A percentile compares a stretch with the other conserved stretches of the same genome.
Evolutionary conservation across 225 moss, liverwort and hornwort genomes (phyloP).

Genomic region (Marchantia polymorpha): DNA sequence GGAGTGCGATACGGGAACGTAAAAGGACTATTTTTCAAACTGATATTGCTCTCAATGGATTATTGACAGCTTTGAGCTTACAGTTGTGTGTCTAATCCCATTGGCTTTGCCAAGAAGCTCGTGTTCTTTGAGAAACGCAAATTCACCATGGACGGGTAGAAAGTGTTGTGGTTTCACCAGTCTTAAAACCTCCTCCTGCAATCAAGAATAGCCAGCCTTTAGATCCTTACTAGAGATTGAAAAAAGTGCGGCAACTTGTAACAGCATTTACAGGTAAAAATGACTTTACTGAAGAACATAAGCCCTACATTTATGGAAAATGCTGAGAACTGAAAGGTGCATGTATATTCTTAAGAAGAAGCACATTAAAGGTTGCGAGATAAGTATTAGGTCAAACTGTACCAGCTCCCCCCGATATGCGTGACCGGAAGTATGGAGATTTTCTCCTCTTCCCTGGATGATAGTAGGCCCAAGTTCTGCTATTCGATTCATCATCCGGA

Average conservation of each 20-base stretch:
- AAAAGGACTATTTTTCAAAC: no score
- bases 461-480: conserved; percentile 89
- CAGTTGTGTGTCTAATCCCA: conserved; percentile 88
- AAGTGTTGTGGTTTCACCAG: conserved; percentile 97
- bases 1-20: no score
- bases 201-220: conserved; percentile 7
- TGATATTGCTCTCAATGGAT: no score
- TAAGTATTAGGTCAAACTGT: conserved; percentile 22
- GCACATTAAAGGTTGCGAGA: no score
- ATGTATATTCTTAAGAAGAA: no score
- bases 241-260: neutral
- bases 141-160: conserved; percentile 94
- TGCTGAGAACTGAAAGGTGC: neutral
- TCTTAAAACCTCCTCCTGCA: conserved; percentile 94
- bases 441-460: conserved; percentile 89
- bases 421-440: conserved; percentile 96
- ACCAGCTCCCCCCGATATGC: conserved; percentile 98
- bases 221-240: conserved; percentile 5
- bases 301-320: neutral
- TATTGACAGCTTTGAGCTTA: no score
- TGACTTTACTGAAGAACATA: neutral
- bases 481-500: conserved; percentile 99
- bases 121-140: conserved; percentile 89
- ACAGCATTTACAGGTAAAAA: no score
- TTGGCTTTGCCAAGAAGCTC: conserved; percentile 85